Evolutionary conservation across 345 rosid species (phyloP).

Genomic region (Dimocarpus longan): DNA sequence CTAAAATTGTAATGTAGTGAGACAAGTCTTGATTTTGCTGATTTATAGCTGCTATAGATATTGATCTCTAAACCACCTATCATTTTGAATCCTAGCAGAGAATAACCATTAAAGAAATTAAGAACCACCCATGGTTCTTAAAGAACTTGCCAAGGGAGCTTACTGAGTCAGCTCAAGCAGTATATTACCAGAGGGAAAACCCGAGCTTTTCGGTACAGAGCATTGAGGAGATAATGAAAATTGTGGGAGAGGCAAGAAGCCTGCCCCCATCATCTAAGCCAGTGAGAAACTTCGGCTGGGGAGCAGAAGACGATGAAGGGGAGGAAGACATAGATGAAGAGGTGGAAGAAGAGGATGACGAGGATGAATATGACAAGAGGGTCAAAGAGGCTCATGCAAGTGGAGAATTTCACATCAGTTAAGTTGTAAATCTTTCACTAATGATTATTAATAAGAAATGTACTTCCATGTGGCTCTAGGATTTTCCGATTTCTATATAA

Average conservation of each 20-base stretch:
- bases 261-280: slow-evolving; percentile 54
- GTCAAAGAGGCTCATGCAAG: slow-evolving; percentile 89
- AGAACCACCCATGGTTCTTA: slow-evolving; percentile 89
- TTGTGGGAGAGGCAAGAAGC: slow-evolving; percentile 85
- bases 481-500: slow-evolving; percentile 15
- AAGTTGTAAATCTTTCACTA: slow-evolving; percentile 3
- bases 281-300: slow-evolving; percentile 74
- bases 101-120: slow-evolving; percentile 76
- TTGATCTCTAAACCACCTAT: not conserved
- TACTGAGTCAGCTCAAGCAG: slow-evolving; percentile 75
- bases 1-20: not conserved
- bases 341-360: slow-evolving; percentile 57
- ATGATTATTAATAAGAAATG: slow-evolving; percentile 11
- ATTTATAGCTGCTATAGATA: not conserved
- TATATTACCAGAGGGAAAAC: slow-evolving; percentile 68
- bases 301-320: slow-evolving; percentile 59
- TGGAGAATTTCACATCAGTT: slow-evolving; percentile 65
- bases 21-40: not conserved
- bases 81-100: slow-evolving; percentile 45
- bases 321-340: slow-evolving; percentile 61
- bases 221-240: slow-evolving; percentile 86
- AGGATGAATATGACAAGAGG: slow-evolving; percentile 90
- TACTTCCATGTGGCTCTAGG: not conserved
- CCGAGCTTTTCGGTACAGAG: slow-evolving; percentile 78
- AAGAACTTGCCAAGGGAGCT: slow-evolving; percentile 94